Base-by-base conservation (phyloP, 1,139 yeast genomes). In the Pichia norvegensis region DNA sequence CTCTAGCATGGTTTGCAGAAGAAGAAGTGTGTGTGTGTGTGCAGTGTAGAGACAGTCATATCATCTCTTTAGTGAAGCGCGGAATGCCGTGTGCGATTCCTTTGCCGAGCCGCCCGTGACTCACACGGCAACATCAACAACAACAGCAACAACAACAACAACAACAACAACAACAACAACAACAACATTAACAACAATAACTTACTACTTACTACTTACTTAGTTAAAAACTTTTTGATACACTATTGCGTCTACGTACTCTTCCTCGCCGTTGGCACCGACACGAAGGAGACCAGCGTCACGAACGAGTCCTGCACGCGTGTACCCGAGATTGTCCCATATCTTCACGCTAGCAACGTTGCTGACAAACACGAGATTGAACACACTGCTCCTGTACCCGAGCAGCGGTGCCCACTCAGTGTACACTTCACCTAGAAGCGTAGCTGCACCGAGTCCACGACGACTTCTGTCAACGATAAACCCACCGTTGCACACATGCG, bases 401-500 rank as follows among this genome's bases (percentile, higher is more conserved):
- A 85, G 65, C 45, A 69, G 58, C 0, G 88, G 87, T 0, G 88
- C 95, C 73, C 81, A 75, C 38, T 64, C 61, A 39, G 85, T 60
- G 57, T 83, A 86, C 40, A 72, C 66, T 46, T 65, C 63, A 9
- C 90, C 95, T 60, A 86, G 59, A 22, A 72, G 73, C 38, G 67
- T 69, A 1, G 95, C 95, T 13, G 83, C 62, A 1, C 79, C 76
- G 41, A 72, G 60, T 0, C 90, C 88, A 51, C 95, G 68, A 42
- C 67, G 67, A 0, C 51, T 48, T 20, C 70, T 69, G 50, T 73
- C 75, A 4, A 85, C 92, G 5, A 83, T 61, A 57, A 86, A 86
- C 0, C 92, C 94, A 1, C 79, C 95, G 60, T 85, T 86, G 58
- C 95, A 84, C 17, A 74, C 80, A 56, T 86, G 95, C 0, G 88